These are phyloP conservation scores for Rubus idaeus DNA, from an alignment of 306 rosid species.

Conservation along the genomic window DNA sequence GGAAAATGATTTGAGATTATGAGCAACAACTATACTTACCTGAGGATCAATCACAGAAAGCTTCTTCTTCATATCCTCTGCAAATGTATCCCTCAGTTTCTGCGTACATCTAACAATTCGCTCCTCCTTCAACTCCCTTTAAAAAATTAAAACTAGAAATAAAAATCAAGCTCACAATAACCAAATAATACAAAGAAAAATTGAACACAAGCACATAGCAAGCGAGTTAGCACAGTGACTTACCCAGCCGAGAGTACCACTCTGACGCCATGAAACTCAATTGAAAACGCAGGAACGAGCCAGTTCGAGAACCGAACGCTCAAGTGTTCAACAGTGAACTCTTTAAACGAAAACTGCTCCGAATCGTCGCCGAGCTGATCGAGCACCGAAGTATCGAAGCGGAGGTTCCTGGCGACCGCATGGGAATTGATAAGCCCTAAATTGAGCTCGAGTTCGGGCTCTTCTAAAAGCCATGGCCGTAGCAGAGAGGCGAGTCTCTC, in stretches of 20 bases:
- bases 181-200: conserved; percentile 12
- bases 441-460: conserved; percentile 55
- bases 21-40: conserved; percentile 37
- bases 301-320: conserved; percentile 63
- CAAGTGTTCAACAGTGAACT: conserved; percentile 53
- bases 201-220: neutral
- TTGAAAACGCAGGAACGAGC: conserved; percentile 57
- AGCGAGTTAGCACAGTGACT: conserved; percentile 19
- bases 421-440: conserved; percentile 59
- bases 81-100: conserved; percentile 33
- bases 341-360: conserved; percentile 42
- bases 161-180: conserved; percentile 7
- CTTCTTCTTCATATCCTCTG: conserved; percentile 48
- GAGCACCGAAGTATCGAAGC: conserved; percentile 51
- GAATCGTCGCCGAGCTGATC: conserved; percentile 55
- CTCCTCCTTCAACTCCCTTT: conserved; percentile 52
- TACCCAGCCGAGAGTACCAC: conserved; percentile 50
- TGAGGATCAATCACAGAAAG: conserved; percentile 79
- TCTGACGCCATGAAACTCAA: conserved; percentile 61
- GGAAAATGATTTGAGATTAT: neutral
- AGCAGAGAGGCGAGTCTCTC: conserved; percentile 67
- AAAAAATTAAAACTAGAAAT: neutral
- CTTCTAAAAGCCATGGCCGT: conserved; percentile 71
- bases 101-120: conserved; percentile 25
- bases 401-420: conserved; percentile 51